Evolutionary conservation across 2,329 filamentous ascomycete species (phyloP).

Genomic region (Stemphylium vesicarium): DNA sequence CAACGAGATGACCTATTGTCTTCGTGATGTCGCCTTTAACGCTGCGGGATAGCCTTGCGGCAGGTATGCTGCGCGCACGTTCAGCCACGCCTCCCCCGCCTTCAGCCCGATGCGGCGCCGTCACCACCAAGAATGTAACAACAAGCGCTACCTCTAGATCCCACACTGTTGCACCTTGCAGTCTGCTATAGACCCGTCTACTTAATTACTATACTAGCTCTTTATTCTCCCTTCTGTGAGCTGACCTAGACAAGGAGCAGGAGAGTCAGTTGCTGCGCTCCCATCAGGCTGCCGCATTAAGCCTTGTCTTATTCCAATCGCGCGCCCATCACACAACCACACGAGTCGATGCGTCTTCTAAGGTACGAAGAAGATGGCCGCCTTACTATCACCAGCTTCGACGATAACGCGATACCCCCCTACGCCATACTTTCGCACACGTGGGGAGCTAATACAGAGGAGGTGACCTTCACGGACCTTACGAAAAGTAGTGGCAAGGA

Average conservation of each 20-base stretch:
- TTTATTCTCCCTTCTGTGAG: background rate
- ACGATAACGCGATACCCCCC: conserved; percentile 1
- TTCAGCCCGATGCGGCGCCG: background rate
- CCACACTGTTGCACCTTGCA: background rate
- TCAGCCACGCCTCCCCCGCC: background rate
- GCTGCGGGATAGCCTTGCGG: background rate
- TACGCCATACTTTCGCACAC: conserved; percentile 39
- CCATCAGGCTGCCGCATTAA: conserved; percentile 6
- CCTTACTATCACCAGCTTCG: conserved; percentile 4
- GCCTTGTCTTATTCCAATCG: conserved; percentile 3
- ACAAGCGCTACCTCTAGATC: background rate
- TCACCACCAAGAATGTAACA: background rate
- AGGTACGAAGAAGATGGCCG: conserved; percentile 12
- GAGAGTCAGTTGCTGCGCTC: background rate
- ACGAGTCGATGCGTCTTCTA: conserved; percentile 20
- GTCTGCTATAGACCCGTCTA: background rate
- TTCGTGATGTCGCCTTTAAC: too few species aligned
- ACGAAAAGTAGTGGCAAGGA: conserved; percentile 4
- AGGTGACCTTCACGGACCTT: conserved; percentile 34
- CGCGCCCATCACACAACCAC: conserved; percentile 2
- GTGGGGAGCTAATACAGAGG: conserved; percentile 33
- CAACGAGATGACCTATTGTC: too few species aligned
- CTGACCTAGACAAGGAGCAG: background rate
- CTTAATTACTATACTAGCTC: background rate
- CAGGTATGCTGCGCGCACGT: background rate